Evolutionary conservation across 73 alveolate species (phyloP).

Genomic region (Symbiodinium natans): DNA sequence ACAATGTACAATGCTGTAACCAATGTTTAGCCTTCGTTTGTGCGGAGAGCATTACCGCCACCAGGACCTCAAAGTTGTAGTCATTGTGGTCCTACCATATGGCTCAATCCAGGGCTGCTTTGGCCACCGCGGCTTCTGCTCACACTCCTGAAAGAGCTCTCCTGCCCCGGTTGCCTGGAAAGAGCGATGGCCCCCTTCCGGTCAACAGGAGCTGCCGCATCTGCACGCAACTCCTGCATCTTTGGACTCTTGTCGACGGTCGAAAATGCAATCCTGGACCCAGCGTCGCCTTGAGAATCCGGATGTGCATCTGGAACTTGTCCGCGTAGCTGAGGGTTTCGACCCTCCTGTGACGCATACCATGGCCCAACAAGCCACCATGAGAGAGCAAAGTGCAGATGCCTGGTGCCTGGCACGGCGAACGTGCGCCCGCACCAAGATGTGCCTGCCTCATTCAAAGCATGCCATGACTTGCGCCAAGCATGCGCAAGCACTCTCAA

Average conservation of each 20-base stretch:
- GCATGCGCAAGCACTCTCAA: too few relatives aligned
- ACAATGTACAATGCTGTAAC: neutral
- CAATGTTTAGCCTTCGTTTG: constrained; percentile 96
- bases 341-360: too few relatives aligned
- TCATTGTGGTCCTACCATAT: too few relatives aligned
- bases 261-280: neutral
- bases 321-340: neutral
- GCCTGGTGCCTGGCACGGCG: neutral
- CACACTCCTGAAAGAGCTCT: too few relatives aligned
- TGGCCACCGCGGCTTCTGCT: too few relatives aligned
- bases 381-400: neutral
- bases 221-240: neutral
- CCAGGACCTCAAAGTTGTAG: constrained; percentile 96
- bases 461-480: too few relatives aligned
- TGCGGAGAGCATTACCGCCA: constrained; percentile 97
- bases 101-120: too few relatives aligned
- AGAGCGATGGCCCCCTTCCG: neutral
- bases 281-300: neutral
- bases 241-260: neutral
- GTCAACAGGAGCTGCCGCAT: neutral
- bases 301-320: neutral
- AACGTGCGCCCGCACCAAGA: neutral
- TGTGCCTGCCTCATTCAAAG: neutral
- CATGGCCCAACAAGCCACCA: too few relatives aligned
- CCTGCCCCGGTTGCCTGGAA: neutral